Conservation (phyloP, 2,329 filamentous ascomycete genomes). For the Fusarium sp. region DNA sequence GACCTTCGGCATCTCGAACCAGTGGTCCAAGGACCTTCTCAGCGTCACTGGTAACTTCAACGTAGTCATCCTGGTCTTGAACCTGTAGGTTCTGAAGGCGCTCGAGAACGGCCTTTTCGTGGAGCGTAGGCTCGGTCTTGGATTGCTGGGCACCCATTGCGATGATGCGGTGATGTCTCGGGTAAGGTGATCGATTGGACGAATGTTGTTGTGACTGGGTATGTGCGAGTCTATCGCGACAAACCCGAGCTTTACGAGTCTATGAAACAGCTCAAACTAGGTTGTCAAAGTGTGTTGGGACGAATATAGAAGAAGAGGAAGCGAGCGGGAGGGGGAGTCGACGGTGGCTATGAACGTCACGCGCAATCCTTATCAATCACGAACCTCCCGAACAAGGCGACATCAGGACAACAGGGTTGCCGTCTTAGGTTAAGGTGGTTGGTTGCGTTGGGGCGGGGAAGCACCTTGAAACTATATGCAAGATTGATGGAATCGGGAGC, state of each 20-base stretch:
- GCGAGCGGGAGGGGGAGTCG: neutral
- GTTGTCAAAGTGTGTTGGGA: neutral
- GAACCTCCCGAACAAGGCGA: conserved; percentile 7
- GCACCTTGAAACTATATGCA: neutral
- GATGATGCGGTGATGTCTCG: neutral
- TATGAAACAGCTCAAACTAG: neutral
- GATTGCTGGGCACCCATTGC: conserved; percentile 58
- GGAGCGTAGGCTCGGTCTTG: conserved; percentile 45
- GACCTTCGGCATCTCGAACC: conserved; percentile 50
- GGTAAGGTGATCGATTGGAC: neutral
- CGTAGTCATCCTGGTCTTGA: conserved; percentile 61
- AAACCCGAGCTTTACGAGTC: neutral
- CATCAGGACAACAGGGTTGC: neutral
- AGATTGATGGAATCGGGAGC: neutral
- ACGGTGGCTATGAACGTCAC: conserved; percentile 20
- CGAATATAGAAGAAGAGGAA: neutral
- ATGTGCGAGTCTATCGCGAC: neutral
- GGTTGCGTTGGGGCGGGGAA: neutral
- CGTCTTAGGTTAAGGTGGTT: neutral
- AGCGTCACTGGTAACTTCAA: conserved; percentile 55
- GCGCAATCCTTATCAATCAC: conserved; percentile 28
- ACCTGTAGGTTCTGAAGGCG: conserved; percentile 56
- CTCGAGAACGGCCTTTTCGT: conserved; percentile 57
- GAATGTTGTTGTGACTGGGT: neutral
- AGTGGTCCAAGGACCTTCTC: conserved; percentile 39